These are phyloP conservation scores for Piromyces sp. DNA, from an alignment of 192 early-diverging fungal genomes.

Conservation along the genomic window DNA sequence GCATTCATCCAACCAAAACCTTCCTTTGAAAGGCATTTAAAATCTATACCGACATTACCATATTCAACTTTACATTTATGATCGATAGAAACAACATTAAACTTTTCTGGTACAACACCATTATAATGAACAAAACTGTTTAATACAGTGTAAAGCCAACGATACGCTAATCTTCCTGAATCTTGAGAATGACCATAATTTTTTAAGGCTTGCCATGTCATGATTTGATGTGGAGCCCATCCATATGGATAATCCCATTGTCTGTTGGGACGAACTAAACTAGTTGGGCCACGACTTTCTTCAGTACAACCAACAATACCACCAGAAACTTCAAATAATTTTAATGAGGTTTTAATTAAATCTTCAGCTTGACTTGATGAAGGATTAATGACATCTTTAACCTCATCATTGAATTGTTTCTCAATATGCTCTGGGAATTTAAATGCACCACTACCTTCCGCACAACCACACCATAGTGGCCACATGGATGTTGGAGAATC, in stretches of 20 bases:
- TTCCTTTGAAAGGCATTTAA: constrained; percentile 81
- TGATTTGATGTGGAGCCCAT: constrained; percentile 99
- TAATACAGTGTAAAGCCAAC: constrained; percentile 90
- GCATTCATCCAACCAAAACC: constrained; percentile 99
- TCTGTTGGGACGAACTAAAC: constrained; percentile 69
- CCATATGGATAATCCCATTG: constrained; percentile 90
- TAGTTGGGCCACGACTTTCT: constrained; percentile 62
- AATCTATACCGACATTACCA: constrained; percentile 86
- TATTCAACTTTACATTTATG: constrained; percentile 90
- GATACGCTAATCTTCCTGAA: constrained; percentile 66
- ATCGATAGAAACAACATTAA: constrained; percentile 79
- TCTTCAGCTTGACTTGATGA: constrained; percentile 53
- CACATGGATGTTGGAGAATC: constrained; percentile 79
- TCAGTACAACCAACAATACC: constrained; percentile 87
- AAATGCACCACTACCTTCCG: constrained; percentile 3
- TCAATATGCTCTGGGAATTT: background rate
- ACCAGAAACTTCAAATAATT: constrained; percentile 74
- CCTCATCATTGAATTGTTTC: background rate
- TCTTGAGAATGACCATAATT: constrained; percentile 61
- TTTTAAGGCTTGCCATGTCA: constrained; percentile 80
- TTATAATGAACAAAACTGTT: constrained; percentile 93
- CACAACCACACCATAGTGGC: constrained; percentile 82
- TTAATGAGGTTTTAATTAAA: constrained; percentile 47
- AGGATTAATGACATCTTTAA: background rate
- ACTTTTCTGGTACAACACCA: constrained; percentile 93